Evolutionary conservation across 2,329 filamentous ascomycete species (phyloP).

Genomic region (Stenocarpella maydis): DNA sequence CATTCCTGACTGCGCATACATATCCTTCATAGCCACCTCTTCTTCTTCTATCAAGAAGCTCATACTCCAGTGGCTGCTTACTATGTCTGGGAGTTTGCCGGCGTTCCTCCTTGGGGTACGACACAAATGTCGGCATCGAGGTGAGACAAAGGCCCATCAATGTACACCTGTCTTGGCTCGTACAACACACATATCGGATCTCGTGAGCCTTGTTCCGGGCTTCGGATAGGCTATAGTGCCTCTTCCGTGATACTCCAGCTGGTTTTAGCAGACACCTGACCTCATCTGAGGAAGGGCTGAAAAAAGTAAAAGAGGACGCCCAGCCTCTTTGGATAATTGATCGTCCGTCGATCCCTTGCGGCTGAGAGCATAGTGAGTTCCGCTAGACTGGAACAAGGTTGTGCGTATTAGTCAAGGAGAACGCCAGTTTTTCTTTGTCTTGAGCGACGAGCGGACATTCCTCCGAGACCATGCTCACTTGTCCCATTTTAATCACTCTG

Average conservation of each 20-base stretch:
- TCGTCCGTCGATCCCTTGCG: background rate
- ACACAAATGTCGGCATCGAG: background rate
- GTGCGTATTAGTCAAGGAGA: background rate
- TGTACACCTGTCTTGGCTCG: constrained; percentile 16
- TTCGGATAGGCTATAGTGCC: background rate
- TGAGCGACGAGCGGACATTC: background rate
- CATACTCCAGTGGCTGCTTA: constrained; percentile 11
- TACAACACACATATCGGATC: constrained; percentile 10
- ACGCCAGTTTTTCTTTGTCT: background rate
- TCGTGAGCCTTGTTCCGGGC: background rate
- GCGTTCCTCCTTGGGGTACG: background rate
- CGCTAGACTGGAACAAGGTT: background rate
- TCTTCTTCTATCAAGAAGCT: background rate
- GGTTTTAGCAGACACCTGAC: background rate
- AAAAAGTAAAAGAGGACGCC: too few relatives aligned
- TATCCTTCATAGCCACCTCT: background rate
- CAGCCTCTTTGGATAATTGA: background rate
- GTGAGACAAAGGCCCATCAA: constrained; percentile 1
- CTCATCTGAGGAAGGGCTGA: background rate
- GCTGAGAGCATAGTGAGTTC: background rate
- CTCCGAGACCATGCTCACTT: background rate
- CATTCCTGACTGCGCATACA: background rate
- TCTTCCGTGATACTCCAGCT: background rate
- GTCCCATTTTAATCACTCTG: background rate
- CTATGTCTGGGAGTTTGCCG: background rate